Base-by-base conservation (phyloP, 192 early-diverging fungal genomes). In the Gonapodya prolifera region DNA sequence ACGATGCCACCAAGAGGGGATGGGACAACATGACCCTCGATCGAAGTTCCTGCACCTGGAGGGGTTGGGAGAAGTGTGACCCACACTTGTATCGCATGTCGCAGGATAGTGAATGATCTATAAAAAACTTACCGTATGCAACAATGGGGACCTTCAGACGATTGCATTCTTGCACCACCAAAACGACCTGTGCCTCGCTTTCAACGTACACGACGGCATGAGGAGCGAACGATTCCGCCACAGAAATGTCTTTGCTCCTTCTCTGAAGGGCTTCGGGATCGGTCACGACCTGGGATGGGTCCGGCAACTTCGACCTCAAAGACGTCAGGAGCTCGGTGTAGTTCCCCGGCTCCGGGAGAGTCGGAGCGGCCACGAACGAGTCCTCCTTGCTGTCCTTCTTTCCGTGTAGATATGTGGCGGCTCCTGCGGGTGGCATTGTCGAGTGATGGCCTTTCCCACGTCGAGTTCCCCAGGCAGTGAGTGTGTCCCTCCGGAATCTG, bases 21-120 rank as follows among this genome's bases (percentile, higher is more conserved):
- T 13, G 86, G 87, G 23, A 86, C 79, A 45, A 77, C 78, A 33
- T 88, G 86, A 2, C 88, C 90, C 80, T 91, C 90, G 16, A 91
- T 35, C 2, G 84, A 85, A 0, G 87, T 84, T 2, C 85, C 82
- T 1, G 83, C 90, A 2, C 85, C 82, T 61, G 45, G 8, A 16
- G 45, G 45, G 23, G 23, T 61, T 61, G 45, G 23, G 45, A 61
- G 45, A 16, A 16, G 8, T 16, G 8, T 61, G 45, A 61, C 8
- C 45, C 45, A 61, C n/a, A n/a, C n/a, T n/a, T n/a, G n/a, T n/a
- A n/a, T n/a, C n/a, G n/a, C n/a, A n/a, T n/a, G n/a, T n/a, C n/a
- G n/a, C n/a, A n/a, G n/a, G n/a, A n/a, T n/a, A n/a, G n/a, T n/a
- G n/a, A n/a, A n/a, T n/a, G n/a, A n/a, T n/a, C n/a, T n/a, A n/a